phyloP scores from a whole-genome alignment of 2,329 filamentous ascomycete genomes.

The Fusarium sp. region DNA sequence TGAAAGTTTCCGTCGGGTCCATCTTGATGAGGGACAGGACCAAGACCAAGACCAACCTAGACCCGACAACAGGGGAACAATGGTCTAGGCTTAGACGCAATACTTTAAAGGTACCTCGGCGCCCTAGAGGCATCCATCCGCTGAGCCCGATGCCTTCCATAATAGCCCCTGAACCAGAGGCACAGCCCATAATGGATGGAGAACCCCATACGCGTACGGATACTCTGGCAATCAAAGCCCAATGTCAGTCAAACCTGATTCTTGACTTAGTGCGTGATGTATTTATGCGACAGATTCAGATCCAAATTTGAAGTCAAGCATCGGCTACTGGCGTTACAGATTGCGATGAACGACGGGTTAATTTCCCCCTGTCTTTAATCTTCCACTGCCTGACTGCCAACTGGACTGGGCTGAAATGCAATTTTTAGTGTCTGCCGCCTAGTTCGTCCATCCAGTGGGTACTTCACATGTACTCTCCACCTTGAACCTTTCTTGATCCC shows the following conservation, averaged over 20 bases:
- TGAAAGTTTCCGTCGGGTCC: conserved; percentile 28
- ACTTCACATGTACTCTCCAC: conserved; percentile 29
- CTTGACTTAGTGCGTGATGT: neutral
- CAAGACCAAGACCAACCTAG: neutral
- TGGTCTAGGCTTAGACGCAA: conserved; percentile 8
- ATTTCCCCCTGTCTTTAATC: conserved; percentile 32
- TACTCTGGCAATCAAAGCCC: neutral
- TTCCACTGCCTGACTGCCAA: conserved; percentile 21
- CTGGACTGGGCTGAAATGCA: conserved; percentile 25
- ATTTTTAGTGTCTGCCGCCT: conserved; percentile 11
- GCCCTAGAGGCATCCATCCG: conserved; percentile 23
- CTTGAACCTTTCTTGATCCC: neutral
- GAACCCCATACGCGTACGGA: neutral
- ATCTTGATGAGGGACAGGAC: conserved; percentile 1
- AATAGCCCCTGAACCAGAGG: conserved; percentile 33
- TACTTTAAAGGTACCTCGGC: conserved; percentile 35
- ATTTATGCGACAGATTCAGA: conserved; percentile 14
- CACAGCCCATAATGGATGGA: conserved; percentile 21
- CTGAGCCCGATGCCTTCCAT: conserved; percentile 19
- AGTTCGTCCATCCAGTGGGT: conserved; percentile 17
- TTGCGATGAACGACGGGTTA: conserved; percentile 28
- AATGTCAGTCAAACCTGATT: neutral
- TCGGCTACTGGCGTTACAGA: conserved; percentile 20
- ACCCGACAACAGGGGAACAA: conserved; percentile 5
- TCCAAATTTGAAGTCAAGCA: neutral